These are phyloP conservation scores for Sugiyamaella pinicola DNA, from an alignment of 1,139 yeast species.

Conservation along the genomic window DNA sequence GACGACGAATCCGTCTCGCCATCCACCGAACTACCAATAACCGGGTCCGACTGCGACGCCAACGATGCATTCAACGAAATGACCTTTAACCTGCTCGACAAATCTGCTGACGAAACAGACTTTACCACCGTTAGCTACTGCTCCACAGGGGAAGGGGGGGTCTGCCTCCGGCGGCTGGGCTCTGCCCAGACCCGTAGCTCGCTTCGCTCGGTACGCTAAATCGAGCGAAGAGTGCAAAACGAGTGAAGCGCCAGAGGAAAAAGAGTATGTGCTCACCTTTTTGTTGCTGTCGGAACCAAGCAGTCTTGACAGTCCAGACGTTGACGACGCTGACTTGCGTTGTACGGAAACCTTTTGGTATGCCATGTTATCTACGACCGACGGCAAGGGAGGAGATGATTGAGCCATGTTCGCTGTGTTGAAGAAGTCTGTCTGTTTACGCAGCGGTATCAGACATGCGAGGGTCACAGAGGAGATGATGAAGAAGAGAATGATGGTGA, in stretches of 20 bases:
- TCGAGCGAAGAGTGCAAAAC: too few relatives aligned
- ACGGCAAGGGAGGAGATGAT: conserved; percentile 12
- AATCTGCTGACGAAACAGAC: conserved; percentile 15
- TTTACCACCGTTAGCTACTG: conserved; percentile 1
- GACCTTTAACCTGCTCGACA: conserved; percentile 17
- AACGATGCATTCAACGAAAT: conserved; percentile 13
- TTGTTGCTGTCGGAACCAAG: conserved; percentile 24
- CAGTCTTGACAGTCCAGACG: conserved; percentile 27
- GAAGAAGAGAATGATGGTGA: not conserved
- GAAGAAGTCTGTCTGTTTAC: not conserved
- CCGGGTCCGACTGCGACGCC: conserved; percentile 13
- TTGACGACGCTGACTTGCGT: conserved; percentile 20
- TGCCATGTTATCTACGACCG: conserved; percentile 16
- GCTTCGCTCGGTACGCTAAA: too few relatives aligned
- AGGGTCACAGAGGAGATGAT: not conserved
- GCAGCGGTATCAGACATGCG: conserved; percentile 1
- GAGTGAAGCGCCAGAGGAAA: conserved; percentile 9
- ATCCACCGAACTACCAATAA: conserved; percentile 1
- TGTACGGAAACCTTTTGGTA: conserved; percentile 21
- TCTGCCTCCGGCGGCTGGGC: too few relatives aligned
- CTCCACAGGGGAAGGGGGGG: too few relatives aligned
- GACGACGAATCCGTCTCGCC: conserved; percentile 13
- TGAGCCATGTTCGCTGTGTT: conserved; percentile 13
- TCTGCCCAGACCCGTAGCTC: conserved; percentile 9
- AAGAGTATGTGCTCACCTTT: too few relatives aligned